Evolutionary conservation across 2,329 filamentous ascomycete genomes (phyloP).

Genomic region (Cephalotrichum gorgonifer): DNA sequence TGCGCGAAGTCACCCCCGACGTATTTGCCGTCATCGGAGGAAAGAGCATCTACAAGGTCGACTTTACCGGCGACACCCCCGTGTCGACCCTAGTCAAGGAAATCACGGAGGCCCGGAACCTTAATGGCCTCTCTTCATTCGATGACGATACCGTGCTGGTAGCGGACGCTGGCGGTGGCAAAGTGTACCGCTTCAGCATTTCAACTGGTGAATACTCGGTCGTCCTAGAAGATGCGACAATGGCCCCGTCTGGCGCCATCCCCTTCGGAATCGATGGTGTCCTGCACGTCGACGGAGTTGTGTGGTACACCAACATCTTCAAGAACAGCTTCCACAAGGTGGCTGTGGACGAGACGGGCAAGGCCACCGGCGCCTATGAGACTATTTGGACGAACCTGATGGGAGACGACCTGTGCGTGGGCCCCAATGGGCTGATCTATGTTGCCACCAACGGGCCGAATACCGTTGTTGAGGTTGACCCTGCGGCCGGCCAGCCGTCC

Average conservation of each 20-base stretch:
- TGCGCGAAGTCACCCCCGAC: slow-evolving; percentile 4
- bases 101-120: slow-evolving; percentile 1
- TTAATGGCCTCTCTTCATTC: slow-evolving; percentile 2
- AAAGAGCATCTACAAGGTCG: slow-evolving; percentile 3
- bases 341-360: slow-evolving; percentile 6
- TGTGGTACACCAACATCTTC: slow-evolving; percentile 25
- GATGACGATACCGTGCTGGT: slow-evolving; percentile 4
- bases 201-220: slow-evolving; percentile 5
- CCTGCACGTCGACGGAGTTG: slow-evolving; percentile 16
- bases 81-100: neutral
- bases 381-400: slow-evolving; percentile 1
- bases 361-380: neutral
- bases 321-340: slow-evolving; percentile 22
- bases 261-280: slow-evolving; percentile 15
- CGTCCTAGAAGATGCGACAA: slow-evolving; percentile 4
- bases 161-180: slow-evolving; percentile 3
- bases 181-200: slow-evolving; percentile 2
- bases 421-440: slow-evolving; percentile 1
- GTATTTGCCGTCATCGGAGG: slow-evolving; percentile 5
- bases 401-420: slow-evolving; percentile 4
- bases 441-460: slow-evolving; percentile 3
- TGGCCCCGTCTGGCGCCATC: slow-evolving; percentile 1
- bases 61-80: slow-evolving; percentile 4
- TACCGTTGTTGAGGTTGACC: neutral
- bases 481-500: neutral